Base-by-base conservation (phyloP, 1,284 basidiomycete species). In the Rhizoctonia solani region DNA sequence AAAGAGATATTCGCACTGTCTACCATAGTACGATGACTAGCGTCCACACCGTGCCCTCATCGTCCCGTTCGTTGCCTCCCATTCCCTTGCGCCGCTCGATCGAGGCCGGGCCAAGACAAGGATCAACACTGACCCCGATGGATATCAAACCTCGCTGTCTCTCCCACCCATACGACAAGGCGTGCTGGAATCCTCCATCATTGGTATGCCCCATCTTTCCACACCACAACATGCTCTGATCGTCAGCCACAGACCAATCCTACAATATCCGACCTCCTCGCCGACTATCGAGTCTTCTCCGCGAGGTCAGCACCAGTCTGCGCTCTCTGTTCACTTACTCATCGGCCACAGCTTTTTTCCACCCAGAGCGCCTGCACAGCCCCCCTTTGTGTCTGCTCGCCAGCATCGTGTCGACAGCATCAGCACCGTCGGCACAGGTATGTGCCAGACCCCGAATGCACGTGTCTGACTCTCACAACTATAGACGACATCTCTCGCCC, bases 371-470 rank as follows among this genome's bases (percentile, higher is more conserved):
- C 8, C 37, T 16, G 37, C 8, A 39, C 37, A 39, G 16, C 37
- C 37, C 37, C 16, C 37, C 37, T 8, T 8, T 16, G 16, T 16
- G 9, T 8, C 37, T 8, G 37, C 37, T 16, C 37, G 8, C 16
- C 21, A 25, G 25, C 34, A 37, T 9, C 47, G 32, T 19, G 47
- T 39, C 30, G 59, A 49, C 3, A 63, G 47, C 32, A 49, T 50
- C 59, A 47, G 59, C 59, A 41, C 59, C 11, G 23, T 39, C 25
- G 59, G 47, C 47, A 23, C 59, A 63, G 59, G 59, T 63, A 63
- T 16, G 50, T 63, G 44, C 59, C 59, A 50, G 41, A 52, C 42
- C 39, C 27, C 47, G 19, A 63, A 34, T 63, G 4, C 21, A 23
- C 25, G 58, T 32, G 47, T 30, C 34, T 63, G 47, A 63, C 23